A percentile compares a stretch with the other conserved stretches of the same genome.
These are phyloP conservation scores for Phytopythium sindhum DNA, from an alignment of 352 stramenopile genomes.

Conservation along the genomic window DNA sequence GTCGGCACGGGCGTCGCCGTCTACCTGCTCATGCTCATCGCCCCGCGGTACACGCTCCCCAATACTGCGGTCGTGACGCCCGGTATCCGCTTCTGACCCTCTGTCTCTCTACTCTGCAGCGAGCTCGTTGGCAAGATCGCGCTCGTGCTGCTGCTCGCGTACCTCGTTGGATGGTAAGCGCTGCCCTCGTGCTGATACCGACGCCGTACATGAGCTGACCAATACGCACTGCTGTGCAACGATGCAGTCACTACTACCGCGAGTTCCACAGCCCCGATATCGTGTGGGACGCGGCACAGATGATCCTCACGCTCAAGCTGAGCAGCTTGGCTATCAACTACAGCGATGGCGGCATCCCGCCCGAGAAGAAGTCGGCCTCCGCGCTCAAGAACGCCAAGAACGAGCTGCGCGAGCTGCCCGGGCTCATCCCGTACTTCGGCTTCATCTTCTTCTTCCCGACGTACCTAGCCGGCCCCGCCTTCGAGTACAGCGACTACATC, in stretches of 20 bases:
- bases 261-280: constrained; percentile 78
- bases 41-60: constrained; percentile 35
- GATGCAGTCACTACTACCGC: constrained; percentile 75
- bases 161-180: constrained; percentile 63
- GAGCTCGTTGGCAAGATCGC: constrained; percentile 65
- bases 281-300: constrained; percentile 83
- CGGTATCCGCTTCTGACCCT: not conserved
- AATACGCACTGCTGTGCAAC: not conserved
- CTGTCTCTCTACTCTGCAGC: constrained; percentile 12
- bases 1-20: constrained; percentile 52
- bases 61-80: not conserved
- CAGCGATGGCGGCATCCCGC: constrained; percentile 62
- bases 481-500: constrained; percentile 86
- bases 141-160: constrained; percentile 52
- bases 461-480: constrained; percentile 74
- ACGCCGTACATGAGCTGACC: not conserved
- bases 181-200: not conserved
- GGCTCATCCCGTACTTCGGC: constrained; percentile 70
- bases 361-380: constrained; percentile 68
- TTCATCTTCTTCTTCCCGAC: constrained; percentile 89
- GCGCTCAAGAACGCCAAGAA: constrained; percentile 85
- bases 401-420: constrained; percentile 55
- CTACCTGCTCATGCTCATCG: constrained; percentile 66
- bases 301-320: constrained; percentile 85
- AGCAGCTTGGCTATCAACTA: constrained; percentile 82